phyloP scores from a whole-genome alignment of 257 asterid genomes.

The Knoxia roxburghii region DNA sequence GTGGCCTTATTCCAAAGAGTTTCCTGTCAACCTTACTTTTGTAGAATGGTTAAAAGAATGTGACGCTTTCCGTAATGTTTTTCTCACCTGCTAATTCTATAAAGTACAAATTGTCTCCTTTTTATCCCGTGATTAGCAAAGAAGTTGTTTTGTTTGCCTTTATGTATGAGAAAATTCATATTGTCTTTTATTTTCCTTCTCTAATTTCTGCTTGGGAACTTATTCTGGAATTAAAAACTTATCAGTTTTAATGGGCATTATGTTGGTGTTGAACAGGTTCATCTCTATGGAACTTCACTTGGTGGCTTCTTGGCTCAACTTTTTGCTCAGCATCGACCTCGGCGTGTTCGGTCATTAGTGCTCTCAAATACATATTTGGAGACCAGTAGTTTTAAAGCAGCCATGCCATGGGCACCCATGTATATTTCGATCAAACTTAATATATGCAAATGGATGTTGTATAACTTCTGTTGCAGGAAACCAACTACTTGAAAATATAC shows the following conservation, averaged over 20 bases:
- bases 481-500: not conserved
- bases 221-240: too few relatives aligned
- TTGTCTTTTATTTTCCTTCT: not conserved
- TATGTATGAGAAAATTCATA: not conserved
- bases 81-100: not conserved
- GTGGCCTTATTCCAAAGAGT: not conserved
- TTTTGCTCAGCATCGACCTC: conserved; percentile 95
- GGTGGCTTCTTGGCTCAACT: conserved; percentile 99
- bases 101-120: not conserved
- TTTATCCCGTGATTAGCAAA: not conserved
- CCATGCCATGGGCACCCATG: conserved; percentile 99
- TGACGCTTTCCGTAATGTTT: not conserved
- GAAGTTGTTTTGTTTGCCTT: not conserved
- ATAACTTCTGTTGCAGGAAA: not conserved
- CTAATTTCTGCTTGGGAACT: conserved; percentile 7
- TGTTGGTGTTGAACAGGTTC: conserved; percentile 48
- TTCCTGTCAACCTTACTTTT: not conserved
- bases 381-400: conserved; percentile 75
- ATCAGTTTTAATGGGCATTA: not conserved
- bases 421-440: conserved; percentile 30
- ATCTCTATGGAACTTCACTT: conserved; percentile 91
- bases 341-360: conserved; percentile 85
- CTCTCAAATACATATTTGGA: conserved; percentile 92
- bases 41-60: not conserved
- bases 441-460: not conserved